Percentiles rank a stretch among this genome's conserved stretches.
These are phyloP conservation scores for Agaricus subrufescens DNA, from an alignment of 768 basidiomycete genomes.

Conservation along the genomic window DNA sequence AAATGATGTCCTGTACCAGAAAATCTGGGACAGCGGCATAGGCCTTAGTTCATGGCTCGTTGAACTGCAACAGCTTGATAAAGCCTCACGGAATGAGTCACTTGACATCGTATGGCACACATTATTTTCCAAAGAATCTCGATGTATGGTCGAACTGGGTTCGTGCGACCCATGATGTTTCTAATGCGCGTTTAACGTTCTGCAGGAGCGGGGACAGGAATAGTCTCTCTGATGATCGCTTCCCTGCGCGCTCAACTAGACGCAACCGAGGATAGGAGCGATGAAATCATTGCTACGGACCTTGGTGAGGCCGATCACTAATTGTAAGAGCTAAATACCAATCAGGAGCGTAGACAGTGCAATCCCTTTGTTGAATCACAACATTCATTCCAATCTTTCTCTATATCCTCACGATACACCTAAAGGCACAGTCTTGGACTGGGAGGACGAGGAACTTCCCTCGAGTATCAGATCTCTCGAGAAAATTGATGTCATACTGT, in stretches of 20 bases:
- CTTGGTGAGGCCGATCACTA: slow-evolving; percentile 45
- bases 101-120: slow-evolving; percentile 22
- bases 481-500: slow-evolving; percentile 68
- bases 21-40: slow-evolving; percentile 95
- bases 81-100: neutral
- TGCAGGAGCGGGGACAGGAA: slow-evolving; percentile 80
- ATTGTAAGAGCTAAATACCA: neutral
- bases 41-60: slow-evolving; percentile 80
- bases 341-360: slow-evolving; percentile 41
- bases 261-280: slow-evolving; percentile 9
- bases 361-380: slow-evolving; percentile 71
- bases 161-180: slow-evolving; percentile 12
- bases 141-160: slow-evolving; percentile 71
- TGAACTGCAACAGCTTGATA: slow-evolving; percentile 19
- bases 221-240: slow-evolving; percentile 67
- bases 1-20: slow-evolving; percentile 47
- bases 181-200: neutral
- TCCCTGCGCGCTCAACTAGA: slow-evolving; percentile 40
- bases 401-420: slow-evolving; percentile 28
- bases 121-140: slow-evolving; percentile 33
- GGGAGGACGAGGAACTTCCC: slow-evolving; percentile 63
- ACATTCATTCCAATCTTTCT: slow-evolving; percentile 45
- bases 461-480: slow-evolving; percentile 31
- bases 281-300: slow-evolving; percentile 52
- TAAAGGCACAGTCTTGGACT: slow-evolving; percentile 54